These are phyloP conservation scores for Tetradesmus lagerheimii DNA, from an alignment of 139 green algal species.

Conservation along the genomic window DNA sequence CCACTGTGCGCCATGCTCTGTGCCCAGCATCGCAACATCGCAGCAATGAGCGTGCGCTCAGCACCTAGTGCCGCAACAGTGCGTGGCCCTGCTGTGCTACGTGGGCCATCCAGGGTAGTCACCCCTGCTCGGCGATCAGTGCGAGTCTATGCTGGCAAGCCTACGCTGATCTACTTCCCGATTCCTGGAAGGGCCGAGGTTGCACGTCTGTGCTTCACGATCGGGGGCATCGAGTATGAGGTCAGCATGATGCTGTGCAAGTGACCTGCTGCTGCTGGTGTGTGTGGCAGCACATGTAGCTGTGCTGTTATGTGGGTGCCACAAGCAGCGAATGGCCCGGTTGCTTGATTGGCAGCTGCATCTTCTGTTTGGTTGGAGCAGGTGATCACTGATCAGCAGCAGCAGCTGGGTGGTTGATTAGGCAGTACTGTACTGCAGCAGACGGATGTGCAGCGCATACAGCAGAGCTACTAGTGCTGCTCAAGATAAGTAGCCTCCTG, in stretches of 20 bases:
- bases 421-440: background rate
- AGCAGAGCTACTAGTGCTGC: background rate
- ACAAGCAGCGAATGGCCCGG: background rate
- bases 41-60: background rate
- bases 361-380: too few relatives aligned
- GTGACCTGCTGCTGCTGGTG: background rate
- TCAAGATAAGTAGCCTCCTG: background rate
- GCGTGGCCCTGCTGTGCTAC: background rate
- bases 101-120: background rate
- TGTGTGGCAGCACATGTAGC: background rate
- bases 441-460: background rate
- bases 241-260: background rate
- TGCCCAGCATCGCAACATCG: background rate
- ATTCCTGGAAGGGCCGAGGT: slow-evolving; percentile 45
- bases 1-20: background rate
- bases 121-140: background rate
- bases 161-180: slow-evolving; percentile 50
- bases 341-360: background rate
- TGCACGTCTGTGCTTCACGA: slow-evolving; percentile 14
- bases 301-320: background rate
- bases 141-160: background rate
- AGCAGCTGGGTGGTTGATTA: background rate
- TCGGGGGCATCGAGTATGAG: slow-evolving; percentile 41
- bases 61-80: background rate
- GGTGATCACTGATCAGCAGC: too few relatives aligned